Percentiles rank a stretch among this genome's conserved stretches.
These are phyloP conservation scores for Saturnispora zaruensis DNA, from an alignment of 805 yeast genomes.

Conservation along the genomic window DNA sequence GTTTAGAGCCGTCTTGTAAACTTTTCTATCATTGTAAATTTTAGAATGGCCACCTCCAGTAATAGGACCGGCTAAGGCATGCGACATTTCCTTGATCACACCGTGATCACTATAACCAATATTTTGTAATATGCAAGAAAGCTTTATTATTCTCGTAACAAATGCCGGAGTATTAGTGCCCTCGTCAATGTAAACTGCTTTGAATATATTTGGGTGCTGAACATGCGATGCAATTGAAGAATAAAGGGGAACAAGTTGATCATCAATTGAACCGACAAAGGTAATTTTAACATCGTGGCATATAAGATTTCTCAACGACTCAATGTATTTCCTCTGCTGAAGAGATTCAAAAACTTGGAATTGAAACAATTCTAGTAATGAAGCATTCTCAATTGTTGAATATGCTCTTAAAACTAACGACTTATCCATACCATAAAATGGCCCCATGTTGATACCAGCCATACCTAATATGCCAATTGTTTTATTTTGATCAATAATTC, in stretches of 20 bases:
- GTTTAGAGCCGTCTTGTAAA: slow-evolving; percentile 70
- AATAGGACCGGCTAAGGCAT: slow-evolving; percentile 74
- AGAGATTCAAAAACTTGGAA: slow-evolving; percentile 69
- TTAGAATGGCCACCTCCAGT: slow-evolving; percentile 95
- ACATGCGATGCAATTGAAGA: slow-evolving; percentile 78
- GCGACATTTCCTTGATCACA: slow-evolving; percentile 74
- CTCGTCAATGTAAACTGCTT: slow-evolving; percentile 86
- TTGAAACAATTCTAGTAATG: slow-evolving; percentile 78
- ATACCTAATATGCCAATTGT: slow-evolving; percentile 71
- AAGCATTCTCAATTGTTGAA: slow-evolving; percentile 81
- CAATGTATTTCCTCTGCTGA: slow-evolving; percentile 63
- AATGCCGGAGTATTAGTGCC: slow-evolving; percentile 72
- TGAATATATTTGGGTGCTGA: slow-evolving; percentile 79
- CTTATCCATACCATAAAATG: slow-evolving; percentile 85
- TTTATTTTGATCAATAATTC: slow-evolving; percentile 35
- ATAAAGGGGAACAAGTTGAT: slow-evolving; percentile 88
- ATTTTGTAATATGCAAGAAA: slow-evolving; percentile 68
- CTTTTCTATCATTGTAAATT: slow-evolving; percentile 76
- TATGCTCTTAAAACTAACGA: slow-evolving; percentile 78
- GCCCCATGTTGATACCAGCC: slow-evolving; percentile 96
- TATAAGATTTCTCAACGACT: slow-evolving; percentile 56
- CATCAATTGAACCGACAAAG: slow-evolving; percentile 84
- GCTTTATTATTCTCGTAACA: slow-evolving; percentile 60
- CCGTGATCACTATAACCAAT: slow-evolving; percentile 79
- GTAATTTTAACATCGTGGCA: slow-evolving; percentile 67